Evolutionary conservation across 2,329 filamentous ascomycete genomes (phyloP).

Genomic region (Trichophyton benhamiae): DNA sequence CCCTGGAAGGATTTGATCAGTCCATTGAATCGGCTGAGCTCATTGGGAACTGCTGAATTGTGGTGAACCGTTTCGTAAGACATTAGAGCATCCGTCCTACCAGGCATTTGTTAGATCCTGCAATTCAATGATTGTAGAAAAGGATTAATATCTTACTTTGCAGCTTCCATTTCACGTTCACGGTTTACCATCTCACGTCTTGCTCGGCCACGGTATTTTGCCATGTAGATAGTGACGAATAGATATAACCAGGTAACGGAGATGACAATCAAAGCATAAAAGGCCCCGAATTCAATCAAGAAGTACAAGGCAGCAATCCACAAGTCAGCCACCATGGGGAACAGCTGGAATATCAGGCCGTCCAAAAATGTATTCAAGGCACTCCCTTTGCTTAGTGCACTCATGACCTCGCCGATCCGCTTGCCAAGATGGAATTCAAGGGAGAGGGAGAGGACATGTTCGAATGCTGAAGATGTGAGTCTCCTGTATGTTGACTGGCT

Average conservation of each 20-base stretch:
- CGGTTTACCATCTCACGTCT: slow-evolving; percentile 36
- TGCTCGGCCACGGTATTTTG: slow-evolving; percentile 35
- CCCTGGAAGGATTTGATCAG: slow-evolving; percentile 46
- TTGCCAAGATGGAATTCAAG: slow-evolving; percentile 43
- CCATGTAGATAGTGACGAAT: slow-evolving; percentile 41
- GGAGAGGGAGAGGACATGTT: slow-evolving; percentile 37
- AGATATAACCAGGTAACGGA: slow-evolving; percentile 42
- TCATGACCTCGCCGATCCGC: slow-evolving; percentile 41
- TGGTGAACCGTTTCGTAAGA: slow-evolving; percentile 50
- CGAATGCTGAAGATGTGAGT: slow-evolving; percentile 36
- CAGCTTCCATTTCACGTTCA: slow-evolving; percentile 39
- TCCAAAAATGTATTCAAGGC: slow-evolving; percentile 45
- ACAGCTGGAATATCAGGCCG: slow-evolving; percentile 45
- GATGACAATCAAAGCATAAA: slow-evolving; percentile 49
- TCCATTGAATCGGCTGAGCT: slow-evolving; percentile 45
- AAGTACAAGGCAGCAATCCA: slow-evolving; percentile 48
- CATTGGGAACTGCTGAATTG: slow-evolving; percentile 49
- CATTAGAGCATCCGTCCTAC: slow-evolving; percentile 36
- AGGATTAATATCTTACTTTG: slow-evolving; percentile 23
- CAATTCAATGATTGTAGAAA: neutral
- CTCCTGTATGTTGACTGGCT: slow-evolving; percentile 35
- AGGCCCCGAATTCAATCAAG: slow-evolving; percentile 47
- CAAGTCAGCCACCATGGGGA: slow-evolving; percentile 51
- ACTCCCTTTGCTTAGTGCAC: slow-evolving; percentile 37
- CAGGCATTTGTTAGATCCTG: neutral